Evolutionary conservation across 805 yeast genomes (phyloP).

Genomic region (Torulaspora maleeae): DNA sequence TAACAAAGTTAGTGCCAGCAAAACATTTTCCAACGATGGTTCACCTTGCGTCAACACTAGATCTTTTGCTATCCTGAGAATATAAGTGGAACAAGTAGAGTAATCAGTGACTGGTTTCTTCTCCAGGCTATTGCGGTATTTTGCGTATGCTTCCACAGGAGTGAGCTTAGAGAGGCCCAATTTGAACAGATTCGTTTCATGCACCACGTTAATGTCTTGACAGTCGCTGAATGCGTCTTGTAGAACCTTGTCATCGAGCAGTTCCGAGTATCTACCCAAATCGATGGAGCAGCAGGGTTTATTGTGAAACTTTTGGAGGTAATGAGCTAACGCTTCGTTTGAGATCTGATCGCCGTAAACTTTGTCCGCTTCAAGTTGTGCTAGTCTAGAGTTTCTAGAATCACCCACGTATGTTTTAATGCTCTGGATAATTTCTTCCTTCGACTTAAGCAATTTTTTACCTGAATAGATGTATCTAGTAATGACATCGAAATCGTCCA

Average conservation of each 20-base stretch:
- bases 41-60: constrained; percentile 22
- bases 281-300: constrained; percentile 68
- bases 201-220: constrained; percentile 38
- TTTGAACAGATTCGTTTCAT: constrained; percentile 45
- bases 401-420: constrained; percentile 28
- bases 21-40: constrained; percentile 25
- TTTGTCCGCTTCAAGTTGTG: constrained; percentile 45
- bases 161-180: constrained; percentile 18
- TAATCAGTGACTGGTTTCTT: constrained; percentile 59
- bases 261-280: constrained; percentile 38
- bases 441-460: constrained; percentile 50
- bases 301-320: constrained; percentile 44
- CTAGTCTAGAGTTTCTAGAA: constrained; percentile 56
- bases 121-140: constrained; percentile 37
- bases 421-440: constrained; percentile 33
- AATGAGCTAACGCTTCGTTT: constrained; percentile 35
- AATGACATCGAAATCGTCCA: constrained; percentile 61
- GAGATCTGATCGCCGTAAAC: constrained; percentile 19
- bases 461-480: constrained; percentile 47
- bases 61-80: constrained; percentile 50
- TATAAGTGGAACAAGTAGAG: constrained; percentile 61
- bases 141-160: constrained; percentile 38
- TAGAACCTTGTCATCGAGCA: constrained; percentile 25
- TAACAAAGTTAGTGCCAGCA: constrained; percentile 49
- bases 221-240: constrained; percentile 19